Evolutionary conservation across 179 eudicot species (phyloP).

Genomic region (Patellifolia procumbens): DNA sequence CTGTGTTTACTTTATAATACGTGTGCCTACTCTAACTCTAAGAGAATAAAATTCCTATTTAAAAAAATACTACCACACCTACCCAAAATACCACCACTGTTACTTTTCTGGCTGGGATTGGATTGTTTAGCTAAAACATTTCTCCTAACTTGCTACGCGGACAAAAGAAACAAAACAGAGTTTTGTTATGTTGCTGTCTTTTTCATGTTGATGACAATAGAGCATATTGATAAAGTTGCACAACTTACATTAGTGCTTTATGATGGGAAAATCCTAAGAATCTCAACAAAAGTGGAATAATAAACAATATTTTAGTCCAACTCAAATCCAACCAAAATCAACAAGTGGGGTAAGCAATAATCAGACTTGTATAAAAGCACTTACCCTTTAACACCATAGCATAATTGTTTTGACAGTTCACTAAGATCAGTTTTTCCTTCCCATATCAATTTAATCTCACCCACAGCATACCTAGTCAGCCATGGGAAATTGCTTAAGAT

Average conservation of each 20-base stretch:
- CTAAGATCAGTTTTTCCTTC: constrained; percentile 3
- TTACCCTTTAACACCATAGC: neutral
- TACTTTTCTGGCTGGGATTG: neutral
- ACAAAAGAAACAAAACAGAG: constrained; percentile 16
- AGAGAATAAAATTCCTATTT: too few species aligned
- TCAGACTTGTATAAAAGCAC: constrained; percentile 11
- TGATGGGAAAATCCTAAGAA: constrained; percentile 12
- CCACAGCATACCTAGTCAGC: neutral
- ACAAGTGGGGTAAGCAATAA: constrained; percentile 22
- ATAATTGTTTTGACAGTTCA: constrained; percentile 12
- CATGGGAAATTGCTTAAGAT: constrained; percentile 73
- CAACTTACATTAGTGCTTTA: constrained; percentile 28
- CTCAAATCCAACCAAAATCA: constrained; percentile 24
- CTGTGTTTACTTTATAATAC: too few species aligned
- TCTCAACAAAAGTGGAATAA: constrained; percentile 5
- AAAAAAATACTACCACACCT: neutral
- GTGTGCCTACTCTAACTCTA: too few species aligned
- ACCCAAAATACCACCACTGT: neutral
- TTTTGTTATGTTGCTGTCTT: constrained; percentile 4
- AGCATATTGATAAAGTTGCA: constrained; percentile 18
- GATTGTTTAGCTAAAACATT: neutral
- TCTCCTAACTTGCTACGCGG: neutral
- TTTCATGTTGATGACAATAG: constrained; percentile 25
- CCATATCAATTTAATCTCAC: neutral
- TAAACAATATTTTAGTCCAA: constrained; percentile 19